Evolutionary conservation across 2,329 filamentous ascomycete species (phyloP).

Genomic region (Pseudohalonectria lignicola): DNA sequence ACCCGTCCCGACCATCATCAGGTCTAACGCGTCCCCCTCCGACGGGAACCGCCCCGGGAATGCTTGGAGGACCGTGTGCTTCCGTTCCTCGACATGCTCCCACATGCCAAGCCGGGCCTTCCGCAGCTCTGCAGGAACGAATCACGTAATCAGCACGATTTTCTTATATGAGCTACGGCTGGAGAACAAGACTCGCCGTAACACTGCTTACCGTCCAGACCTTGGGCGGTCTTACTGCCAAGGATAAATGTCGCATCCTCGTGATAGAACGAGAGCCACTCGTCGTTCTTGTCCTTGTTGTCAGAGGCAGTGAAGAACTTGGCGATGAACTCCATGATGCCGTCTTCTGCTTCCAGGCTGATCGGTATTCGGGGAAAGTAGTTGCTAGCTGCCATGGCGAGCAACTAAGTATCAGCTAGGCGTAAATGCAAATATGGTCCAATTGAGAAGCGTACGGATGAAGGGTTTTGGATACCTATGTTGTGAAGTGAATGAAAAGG

Average conservation of each 20-base stretch:
- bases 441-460: too few relatives aligned
- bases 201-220: neutral
- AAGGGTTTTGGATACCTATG: too few relatives aligned
- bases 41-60: slow-evolving; percentile 25
- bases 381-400: too few relatives aligned
- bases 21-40: slow-evolving; percentile 16
- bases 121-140: slow-evolving; percentile 23
- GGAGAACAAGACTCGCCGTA: too few relatives aligned
- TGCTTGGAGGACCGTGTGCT: slow-evolving; percentile 28
- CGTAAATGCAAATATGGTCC: too few relatives aligned
- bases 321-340: slow-evolving; percentile 24
- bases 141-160: too few relatives aligned
- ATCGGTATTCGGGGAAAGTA: slow-evolving; percentile 18
- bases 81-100: slow-evolving; percentile 25
- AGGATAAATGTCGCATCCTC: slow-evolving; percentile 29
- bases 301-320: slow-evolving; percentile 34
- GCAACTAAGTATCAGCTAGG: too few relatives aligned
- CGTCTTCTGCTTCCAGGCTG: slow-evolving; percentile 7
- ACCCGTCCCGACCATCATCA: slow-evolving; percentile 19
- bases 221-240: slow-evolving; percentile 10
- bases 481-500: too few relatives aligned
- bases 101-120: slow-evolving; percentile 30
- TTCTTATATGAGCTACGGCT: too few relatives aligned
- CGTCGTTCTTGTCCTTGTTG: slow-evolving; percentile 24
- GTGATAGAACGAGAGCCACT: slow-evolving; percentile 30